phyloP scores from a whole-genome alignment of 352 stramenopile genomes.

The Phytophthora capsici region DNA sequence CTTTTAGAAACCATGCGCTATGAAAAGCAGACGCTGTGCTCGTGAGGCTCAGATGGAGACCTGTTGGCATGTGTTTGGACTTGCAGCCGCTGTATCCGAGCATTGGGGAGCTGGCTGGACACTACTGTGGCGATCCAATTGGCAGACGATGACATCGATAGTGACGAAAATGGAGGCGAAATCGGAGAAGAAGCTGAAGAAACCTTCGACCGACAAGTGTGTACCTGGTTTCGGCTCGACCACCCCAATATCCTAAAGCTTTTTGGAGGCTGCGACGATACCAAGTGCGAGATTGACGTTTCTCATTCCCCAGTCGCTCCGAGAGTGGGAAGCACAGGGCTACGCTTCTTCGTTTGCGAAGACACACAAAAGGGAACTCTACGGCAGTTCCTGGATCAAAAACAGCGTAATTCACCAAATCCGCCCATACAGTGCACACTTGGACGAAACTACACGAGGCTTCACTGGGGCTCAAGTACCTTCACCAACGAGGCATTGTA shows the following conservation, averaged over 20 bases:
- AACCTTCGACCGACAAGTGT: constrained; percentile 10
- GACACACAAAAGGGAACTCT: constrained; percentile 5
- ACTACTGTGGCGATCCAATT: constrained; percentile 23
- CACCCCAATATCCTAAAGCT: constrained; percentile 21
- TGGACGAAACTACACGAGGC: constrained; percentile 28
- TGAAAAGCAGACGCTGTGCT: too few species aligned
- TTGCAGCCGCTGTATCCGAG: too few species aligned
- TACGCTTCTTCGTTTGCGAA: constrained; percentile 23
- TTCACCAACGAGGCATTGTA: constrained; percentile 23
- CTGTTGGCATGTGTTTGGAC: too few species aligned
- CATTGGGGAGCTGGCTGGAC: constrained; percentile 21
- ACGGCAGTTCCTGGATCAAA: constrained; percentile 11
- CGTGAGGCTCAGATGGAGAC: too few species aligned
- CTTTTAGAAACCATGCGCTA: too few species aligned
- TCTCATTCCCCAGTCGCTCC: not conserved
- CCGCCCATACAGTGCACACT: not conserved
- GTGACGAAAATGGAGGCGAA: not conserved
- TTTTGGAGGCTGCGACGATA: constrained; percentile 13
- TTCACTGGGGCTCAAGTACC: constrained; percentile 29
- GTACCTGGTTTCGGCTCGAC: constrained; percentile 12
- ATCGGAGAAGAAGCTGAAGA: not conserved
- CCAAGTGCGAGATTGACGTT: constrained; percentile 11
- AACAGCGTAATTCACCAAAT: too few species aligned
- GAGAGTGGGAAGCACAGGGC: not conserved
- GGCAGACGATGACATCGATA: not conserved